Evolutionary conservation across 1,284 basidiomycete genomes (phyloP).

Genomic region (Cutaneotrichosporon sp.): DNA sequence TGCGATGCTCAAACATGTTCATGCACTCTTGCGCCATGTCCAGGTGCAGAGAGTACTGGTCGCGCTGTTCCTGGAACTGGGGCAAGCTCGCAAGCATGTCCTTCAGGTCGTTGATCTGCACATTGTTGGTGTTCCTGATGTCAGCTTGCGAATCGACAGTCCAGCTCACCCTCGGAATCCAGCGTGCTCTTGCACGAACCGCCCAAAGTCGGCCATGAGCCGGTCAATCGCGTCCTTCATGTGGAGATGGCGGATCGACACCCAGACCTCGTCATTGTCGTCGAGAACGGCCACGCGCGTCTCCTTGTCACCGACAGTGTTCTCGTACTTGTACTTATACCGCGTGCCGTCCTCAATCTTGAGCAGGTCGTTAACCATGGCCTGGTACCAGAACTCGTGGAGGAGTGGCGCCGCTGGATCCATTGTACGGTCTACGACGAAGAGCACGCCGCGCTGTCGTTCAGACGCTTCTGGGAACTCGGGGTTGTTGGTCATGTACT

Average conservation of each 20-base stretch:
- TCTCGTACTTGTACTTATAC: constrained; percentile 90
- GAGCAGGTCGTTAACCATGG: constrained; percentile 94
- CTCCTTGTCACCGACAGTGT: constrained; percentile 71
- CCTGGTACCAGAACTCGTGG: constrained; percentile 99
- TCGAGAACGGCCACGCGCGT: constrained; percentile 80
- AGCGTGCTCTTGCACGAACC: constrained; percentile 88
- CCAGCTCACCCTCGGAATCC: constrained; percentile 66
- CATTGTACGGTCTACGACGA: constrained; percentile 95
- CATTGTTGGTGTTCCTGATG: constrained; percentile 55
- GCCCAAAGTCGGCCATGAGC: constrained; percentile 89
- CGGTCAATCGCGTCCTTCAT: constrained; percentile 98
- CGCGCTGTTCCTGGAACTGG: constrained; percentile 92
- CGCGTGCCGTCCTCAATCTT: constrained; percentile 79
- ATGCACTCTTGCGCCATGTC: constrained; percentile 98
- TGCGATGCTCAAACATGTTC: constrained; percentile 84
- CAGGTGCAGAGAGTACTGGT: constrained; percentile 92
- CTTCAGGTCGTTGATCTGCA: constrained; percentile 94
- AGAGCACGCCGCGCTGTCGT: constrained; percentile 70
- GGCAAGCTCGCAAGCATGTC: constrained; percentile 96
- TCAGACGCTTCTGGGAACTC: constrained; percentile 65
- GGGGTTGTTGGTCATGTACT: constrained; percentile 76
- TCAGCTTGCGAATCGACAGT: constrained; percentile 12
- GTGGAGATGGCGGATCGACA: constrained; percentile 89
- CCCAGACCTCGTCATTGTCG: constrained; percentile 89
- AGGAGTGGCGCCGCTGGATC: constrained; percentile 86